Conservation (phyloP, 805 yeast genomes). For the Starmerella cellae region DNA sequence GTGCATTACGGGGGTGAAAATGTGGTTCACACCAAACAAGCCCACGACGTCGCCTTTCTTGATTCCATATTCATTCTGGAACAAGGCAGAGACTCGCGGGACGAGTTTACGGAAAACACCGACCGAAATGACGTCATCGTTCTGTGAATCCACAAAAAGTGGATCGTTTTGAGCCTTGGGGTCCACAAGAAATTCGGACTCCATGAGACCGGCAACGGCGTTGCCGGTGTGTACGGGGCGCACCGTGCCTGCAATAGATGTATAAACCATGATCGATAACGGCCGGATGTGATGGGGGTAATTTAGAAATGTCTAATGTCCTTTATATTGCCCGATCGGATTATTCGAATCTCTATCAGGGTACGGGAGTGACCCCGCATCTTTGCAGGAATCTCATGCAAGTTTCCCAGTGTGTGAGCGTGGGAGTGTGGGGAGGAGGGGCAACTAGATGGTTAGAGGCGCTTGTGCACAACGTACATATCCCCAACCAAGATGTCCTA, state of each 20-base stretch:
- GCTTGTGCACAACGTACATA: too few species aligned
- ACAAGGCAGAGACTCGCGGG: constrained; percentile 17
- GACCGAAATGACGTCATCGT: constrained; percentile 16
- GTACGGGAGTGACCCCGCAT: too few species aligned
- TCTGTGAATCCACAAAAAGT: constrained; percentile 18
- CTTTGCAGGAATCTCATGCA: too few species aligned
- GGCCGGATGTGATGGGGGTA: too few species aligned
- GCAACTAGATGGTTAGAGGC: too few species aligned
- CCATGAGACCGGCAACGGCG: constrained; percentile 4
- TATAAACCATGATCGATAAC: not conserved
- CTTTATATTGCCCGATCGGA: too few species aligned
- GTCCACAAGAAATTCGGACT: constrained; percentile 1
- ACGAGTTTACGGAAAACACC: constrained; percentile 13
- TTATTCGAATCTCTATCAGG: too few species aligned
- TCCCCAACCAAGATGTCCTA: too few species aligned
- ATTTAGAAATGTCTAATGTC: too few species aligned
- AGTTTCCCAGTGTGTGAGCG: too few species aligned
- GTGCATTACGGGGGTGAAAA: constrained; percentile 25
- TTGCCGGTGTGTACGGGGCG: constrained; percentile 4
- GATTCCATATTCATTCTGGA: constrained; percentile 19
- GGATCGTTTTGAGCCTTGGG: not conserved
- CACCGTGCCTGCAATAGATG: not conserved
- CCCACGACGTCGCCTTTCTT: constrained; percentile 24
- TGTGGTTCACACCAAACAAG: constrained; percentile 23
- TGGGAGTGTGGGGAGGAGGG: too few species aligned